A percentile compares a stretch with the other conserved stretches of the same genome.
These are phyloP conservation scores for Starmerella etchellsii DNA, from an alignment of 805 yeast species.

Conservation along the genomic window DNA sequence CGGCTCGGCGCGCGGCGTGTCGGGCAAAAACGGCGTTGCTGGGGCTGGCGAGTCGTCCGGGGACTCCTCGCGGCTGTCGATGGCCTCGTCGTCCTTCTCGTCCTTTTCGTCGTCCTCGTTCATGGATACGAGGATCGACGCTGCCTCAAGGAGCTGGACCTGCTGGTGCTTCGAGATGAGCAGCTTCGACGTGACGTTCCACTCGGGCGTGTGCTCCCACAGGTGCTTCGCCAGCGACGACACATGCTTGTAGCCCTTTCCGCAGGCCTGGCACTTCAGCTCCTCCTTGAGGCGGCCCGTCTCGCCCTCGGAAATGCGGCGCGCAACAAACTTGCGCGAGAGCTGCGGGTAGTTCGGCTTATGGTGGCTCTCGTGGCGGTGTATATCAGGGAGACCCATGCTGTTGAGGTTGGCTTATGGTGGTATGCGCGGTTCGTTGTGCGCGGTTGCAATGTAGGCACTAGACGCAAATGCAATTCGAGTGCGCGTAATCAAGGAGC, in stretches of 20 bases:
- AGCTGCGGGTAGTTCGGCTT: constrained; percentile 16
- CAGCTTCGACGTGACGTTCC: constrained; percentile 75
- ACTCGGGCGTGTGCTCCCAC: constrained; percentile 92
- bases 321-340: constrained; percentile 50
- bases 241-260: constrained; percentile 81
- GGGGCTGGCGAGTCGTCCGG: background rate
- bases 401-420: no score
- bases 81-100: background rate
- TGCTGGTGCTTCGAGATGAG: constrained; percentile 79
- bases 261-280: constrained; percentile 79
- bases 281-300: constrained; percentile 75
- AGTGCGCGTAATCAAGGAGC: no score
- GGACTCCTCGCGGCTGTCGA: background rate
- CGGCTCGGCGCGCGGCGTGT: background rate
- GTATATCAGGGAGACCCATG: background rate
- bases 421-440: no score
- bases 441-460: no score
- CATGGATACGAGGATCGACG: constrained; percentile 65
- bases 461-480: no score
- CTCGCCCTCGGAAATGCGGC: constrained; percentile 77
- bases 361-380: background rate
- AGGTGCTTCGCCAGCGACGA: constrained; percentile 77
- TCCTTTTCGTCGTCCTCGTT: constrained; percentile 29
- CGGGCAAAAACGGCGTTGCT: background rate
- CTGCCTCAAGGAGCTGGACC: constrained; percentile 56